phyloP scores from a whole-genome alignment of 1,284 basidiomycete genomes.

The Papiliotrema terrestris region DNA sequence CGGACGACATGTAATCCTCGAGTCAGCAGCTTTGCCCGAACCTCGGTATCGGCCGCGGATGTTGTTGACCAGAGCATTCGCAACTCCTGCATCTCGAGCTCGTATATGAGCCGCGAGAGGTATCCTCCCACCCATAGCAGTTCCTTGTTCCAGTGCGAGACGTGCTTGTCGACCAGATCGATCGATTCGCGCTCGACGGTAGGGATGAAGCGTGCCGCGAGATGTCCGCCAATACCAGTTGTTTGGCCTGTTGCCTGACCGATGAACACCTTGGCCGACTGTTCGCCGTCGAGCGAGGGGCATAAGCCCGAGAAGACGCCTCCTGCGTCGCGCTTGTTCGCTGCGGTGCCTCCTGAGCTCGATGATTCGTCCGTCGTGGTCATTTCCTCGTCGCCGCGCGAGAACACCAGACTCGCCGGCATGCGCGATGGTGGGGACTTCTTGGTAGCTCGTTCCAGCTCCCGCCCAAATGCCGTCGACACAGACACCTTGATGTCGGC shows the following conservation, averaged over 20 bases:
- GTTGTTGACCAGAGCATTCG: conserved; percentile 45
- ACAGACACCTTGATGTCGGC: conserved; percentile 74
- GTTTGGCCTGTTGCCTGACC: conserved; percentile 69
- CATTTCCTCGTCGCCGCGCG: conserved; percentile 75
- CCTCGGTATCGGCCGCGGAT: conserved; percentile 49
- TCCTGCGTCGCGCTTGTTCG: conserved; percentile 54
- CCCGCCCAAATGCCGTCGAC: conserved; percentile 66
- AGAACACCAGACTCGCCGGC: conserved; percentile 83
- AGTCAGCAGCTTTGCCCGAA: conserved; percentile 58
- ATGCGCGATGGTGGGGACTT: conserved; percentile 82
- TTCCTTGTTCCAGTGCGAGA: conserved; percentile 78
- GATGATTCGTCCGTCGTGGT: conserved; percentile 66
- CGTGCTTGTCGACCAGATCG: conserved; percentile 75
- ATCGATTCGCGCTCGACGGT: conserved; percentile 96
- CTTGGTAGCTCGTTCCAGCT: conserved; percentile 89
- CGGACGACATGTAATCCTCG: conserved; percentile 77
- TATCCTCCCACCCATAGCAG: conserved; percentile 74
- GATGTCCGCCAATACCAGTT: conserved; percentile 86
- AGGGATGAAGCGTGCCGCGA: conserved; percentile 89
- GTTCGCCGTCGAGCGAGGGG: conserved; percentile 68
- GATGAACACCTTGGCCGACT: conserved; percentile 37
- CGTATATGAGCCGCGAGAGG: conserved; percentile 78
- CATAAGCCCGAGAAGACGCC: conserved; percentile 83
- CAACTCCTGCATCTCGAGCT: conserved; percentile 65
- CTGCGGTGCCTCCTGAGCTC: conserved; percentile 61